Base-by-base conservation (phyloP, 495 filamentous ascomycete species). In the Oidiodendron maius region DNA sequence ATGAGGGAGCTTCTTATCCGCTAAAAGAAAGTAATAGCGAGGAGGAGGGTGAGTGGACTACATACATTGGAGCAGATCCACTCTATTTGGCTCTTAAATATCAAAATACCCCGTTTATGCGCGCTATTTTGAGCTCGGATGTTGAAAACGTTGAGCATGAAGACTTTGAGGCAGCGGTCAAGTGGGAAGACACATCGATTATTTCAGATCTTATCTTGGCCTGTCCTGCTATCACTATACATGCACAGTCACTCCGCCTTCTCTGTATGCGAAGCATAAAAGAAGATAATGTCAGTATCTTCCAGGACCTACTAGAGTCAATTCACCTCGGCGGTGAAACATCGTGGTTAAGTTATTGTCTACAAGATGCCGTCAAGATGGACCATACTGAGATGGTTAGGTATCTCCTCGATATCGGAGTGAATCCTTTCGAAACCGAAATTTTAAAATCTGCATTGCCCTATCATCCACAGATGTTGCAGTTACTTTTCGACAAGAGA, bases 351-450 rank as follows among this genome's bases (percentile, higher is more conserved):
- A n/a, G 34, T 34, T 20, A 1, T 32, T 45, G 42, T 15, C 42
- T 45, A 32, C 20, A 15, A 45, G 25, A 24, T 34, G 42, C 42
- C 22, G 16, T 45, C 25, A 45, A 24, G 20, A 45, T 45, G 42
- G 42, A 28, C 16, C 42, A n/a, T n/a, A n/a, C n/a, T n/a, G n/a
- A n/a, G n/a, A n/a, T n/a, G 42, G 42, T 45, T 45, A 24, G 25
- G 10, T 2, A 24, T 45, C 42, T 45, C 24, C 42, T 45, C 25
- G 20, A 34, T 13, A 8, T 24, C 20, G 42, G 42, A 15, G 42
- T 28, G 18, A 34, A 45, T 45, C 42, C 42, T 24, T 45, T 45
- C 24, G 42, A 45, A 24, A 15, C 3, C 42, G 42, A 45, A 16
- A 28, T 45, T 2, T 24, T 45, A 21, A 45, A 15, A 45, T 16